Percentiles rank a stretch among this genome's conserved stretches.
Conservation (phyloP, 2,329 filamentous ascomycete species). For the Botrytis galanthina region DNA sequence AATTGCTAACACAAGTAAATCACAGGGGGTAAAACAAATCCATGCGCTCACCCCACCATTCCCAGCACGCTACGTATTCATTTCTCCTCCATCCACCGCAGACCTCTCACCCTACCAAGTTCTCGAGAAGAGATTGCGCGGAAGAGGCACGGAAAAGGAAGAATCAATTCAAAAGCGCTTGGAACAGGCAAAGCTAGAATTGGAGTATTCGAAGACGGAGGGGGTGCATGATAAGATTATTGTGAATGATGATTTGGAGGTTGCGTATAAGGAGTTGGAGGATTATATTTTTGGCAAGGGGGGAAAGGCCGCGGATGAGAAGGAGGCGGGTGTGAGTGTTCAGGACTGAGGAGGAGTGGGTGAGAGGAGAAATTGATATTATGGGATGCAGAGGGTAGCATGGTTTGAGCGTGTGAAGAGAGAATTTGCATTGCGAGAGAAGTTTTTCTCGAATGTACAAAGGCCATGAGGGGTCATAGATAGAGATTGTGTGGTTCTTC, state of each 20-base stretch:
- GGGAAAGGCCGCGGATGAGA: conserved; percentile 21
- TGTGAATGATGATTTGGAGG: conserved; percentile 63
- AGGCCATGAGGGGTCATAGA: background rate
- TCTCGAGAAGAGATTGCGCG: conserved; percentile 71
- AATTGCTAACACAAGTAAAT: background rate
- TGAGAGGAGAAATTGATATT: background rate
- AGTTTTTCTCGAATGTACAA: background rate
- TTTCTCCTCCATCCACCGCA: conserved; percentile 67
- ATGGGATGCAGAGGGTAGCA: background rate
- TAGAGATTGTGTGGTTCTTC: background rate
- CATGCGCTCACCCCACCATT: conserved; percentile 48
- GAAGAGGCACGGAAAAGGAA: conserved; percentile 75
- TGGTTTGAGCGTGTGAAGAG: background rate
- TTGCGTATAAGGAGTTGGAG: conserved; percentile 53
- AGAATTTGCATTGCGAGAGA: background rate
- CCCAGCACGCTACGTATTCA: conserved; percentile 77
- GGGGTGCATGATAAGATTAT: conserved; percentile 66
- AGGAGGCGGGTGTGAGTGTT: background rate
- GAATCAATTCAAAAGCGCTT: conserved; percentile 68
- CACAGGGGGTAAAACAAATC: conserved; percentile 84
- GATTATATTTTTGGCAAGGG: conserved; percentile 45
- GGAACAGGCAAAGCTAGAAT: conserved; percentile 68
- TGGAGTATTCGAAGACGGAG: conserved; percentile 67
- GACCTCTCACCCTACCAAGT: conserved; percentile 48
- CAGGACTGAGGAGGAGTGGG: background rate